Evolutionary conservation across 1,284 basidiomycete genomes (phyloP), one percentile per base, ranked within the genome.

Genomic region (Grifola frondosa): DNA sequence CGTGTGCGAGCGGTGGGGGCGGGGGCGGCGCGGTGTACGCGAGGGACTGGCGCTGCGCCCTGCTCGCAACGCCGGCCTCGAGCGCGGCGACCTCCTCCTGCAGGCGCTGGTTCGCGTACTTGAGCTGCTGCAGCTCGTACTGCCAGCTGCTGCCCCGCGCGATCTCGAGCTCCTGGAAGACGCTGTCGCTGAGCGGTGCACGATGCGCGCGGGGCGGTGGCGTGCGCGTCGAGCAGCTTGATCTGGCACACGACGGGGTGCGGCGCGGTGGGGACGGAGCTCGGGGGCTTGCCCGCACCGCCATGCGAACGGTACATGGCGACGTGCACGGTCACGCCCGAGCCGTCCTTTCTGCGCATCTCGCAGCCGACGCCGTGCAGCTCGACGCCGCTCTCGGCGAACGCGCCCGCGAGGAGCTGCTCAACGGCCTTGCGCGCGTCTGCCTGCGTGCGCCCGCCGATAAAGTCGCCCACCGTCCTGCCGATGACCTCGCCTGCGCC

Each of bases 121-220:
- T 77, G 54, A 94, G 73, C 66, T 93, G 88, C 66, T 93, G 88
- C 26, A 96, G 71, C 67, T 94, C 91, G 59, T 92, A 95, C 66
- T 94, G 91, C 92, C 93, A 96, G 51, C 86, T 90, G 28, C 84
- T 84, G 16, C 75, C 80, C 10, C 84, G 68, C 7, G 67, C 63
- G 0, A 76, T 73, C 33, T 86, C 81, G 16, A 93, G 74, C 62
- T 90, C 88, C 34, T 80, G 80, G 53, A 91, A 92, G 8, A 92
- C 64, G 51, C 87, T 81, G 22, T 58, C 65, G 1, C 29, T 13
- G 26, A 60, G 60, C 10, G 68, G 33, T 73, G 66, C 19, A 52
- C 48, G 35, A 60, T 29, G 34, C 32, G 46, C 23, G 42, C n/a
- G 45, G n/a, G 50, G 22, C 23, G 49, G 46, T 6, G 42, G 49